Evolutionary conservation across 441 rosid species (phyloP), one percentile per base, ranked within the genome.

Genomic region (Hura crepitans): DNA sequence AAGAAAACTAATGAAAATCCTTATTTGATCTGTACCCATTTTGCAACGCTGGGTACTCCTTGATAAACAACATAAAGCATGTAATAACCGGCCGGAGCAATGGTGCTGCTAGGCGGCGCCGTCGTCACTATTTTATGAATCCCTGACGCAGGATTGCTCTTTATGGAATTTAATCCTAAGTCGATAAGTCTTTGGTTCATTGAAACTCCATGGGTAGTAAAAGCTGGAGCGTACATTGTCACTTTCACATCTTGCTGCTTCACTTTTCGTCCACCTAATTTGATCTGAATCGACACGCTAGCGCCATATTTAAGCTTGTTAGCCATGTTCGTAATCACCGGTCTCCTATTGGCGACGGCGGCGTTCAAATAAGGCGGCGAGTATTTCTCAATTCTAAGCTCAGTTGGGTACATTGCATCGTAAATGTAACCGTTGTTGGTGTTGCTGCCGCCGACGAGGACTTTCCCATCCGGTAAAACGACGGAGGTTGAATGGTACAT

Each of bases 371-470:
- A 87, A 50, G 79, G 91, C 0, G 92, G 96, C 0, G 82, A 87
- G 81, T 83, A 87, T 79, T 83, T 87, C 78, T 87, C 92, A 3
- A 87, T 71, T 14, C 88, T 77, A n/a, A 87, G 54, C 66, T 89
- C 96, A 0, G 96, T 87, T 3, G 93, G 93, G 83, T 28, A 89
- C 62, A 79, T 65, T 23, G 78, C 84, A 11, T 80, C 17, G 31
- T 75, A 77, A 10, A 71, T 0, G 73, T 89, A 86, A 4, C 86
- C 86, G 8, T 86, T 71, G 67, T 85, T 80, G 0, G 90, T 84
- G 82, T 87, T 87, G 81, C 91, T 87, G 17, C 96, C 96, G 0
- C 81, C 88, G 0, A 89, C 79, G 0, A 89, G 79, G 64, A 89
- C 46, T 63, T 71, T 81, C 0, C 84, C 86, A 10, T 89, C 89